Percentiles rank a stretch among this genome's conserved stretches.
These are phyloP conservation scores for Acer yangbiense DNA, from an alignment of 345 rosid genomes.

Conservation along the genomic window DNA sequence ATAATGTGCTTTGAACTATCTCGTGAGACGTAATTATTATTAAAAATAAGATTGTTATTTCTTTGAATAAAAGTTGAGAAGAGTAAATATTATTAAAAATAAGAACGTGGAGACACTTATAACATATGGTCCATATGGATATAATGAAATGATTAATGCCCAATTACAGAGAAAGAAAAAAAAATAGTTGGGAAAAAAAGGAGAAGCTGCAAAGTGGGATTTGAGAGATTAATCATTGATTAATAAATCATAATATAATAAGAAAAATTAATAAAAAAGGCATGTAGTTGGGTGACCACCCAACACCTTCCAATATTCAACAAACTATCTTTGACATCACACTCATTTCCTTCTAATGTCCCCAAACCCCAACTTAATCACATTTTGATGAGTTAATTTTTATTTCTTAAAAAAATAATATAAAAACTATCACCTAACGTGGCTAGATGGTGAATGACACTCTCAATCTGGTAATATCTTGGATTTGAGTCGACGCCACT, in stretches of 20 bases:
- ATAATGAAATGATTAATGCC: neutral
- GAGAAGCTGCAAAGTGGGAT: neutral
- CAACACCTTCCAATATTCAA: conserved; percentile 17
- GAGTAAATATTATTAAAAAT: too few species aligned
- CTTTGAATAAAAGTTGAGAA: neutral
- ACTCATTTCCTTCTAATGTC: neutral
- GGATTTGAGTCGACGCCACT: too few species aligned
- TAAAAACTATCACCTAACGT: too few species aligned
- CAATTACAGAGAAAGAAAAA: neutral
- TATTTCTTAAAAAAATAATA: neutral
- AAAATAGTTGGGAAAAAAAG: neutral
- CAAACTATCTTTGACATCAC: neutral
- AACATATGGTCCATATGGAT: too few species aligned
- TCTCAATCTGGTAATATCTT: too few species aligned
- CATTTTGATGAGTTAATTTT: neutral
- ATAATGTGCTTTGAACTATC: too few species aligned
- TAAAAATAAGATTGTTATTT: too few species aligned
- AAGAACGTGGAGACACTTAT: neutral
- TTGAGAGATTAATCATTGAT: neutral
- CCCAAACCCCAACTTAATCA: neutral
- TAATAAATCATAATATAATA: conserved; percentile 7
- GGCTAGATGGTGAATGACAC: too few species aligned
- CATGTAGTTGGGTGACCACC: conserved; percentile 31
- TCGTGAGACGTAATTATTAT: too few species aligned
- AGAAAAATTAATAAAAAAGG: neutral